Percentiles rank a stretch among this genome's conserved stretches.
Evolutionary conservation across 495 filamentous ascomycete genomes (phyloP).

Genomic region (Penicillium macrosclerotiorum): DNA sequence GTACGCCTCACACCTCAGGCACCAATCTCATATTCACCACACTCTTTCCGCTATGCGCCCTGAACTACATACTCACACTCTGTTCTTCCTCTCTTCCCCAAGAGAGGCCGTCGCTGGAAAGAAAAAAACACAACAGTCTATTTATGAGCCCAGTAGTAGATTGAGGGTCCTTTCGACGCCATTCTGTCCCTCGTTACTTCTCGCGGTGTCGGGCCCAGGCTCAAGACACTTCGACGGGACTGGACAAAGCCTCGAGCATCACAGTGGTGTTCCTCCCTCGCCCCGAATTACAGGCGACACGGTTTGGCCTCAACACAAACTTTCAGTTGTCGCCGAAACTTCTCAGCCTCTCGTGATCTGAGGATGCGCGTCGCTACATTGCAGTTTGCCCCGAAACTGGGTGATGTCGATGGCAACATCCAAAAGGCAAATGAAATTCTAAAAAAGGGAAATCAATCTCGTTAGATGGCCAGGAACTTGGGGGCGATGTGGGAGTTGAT

Average conservation of each 20-base stretch:
- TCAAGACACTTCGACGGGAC: neutral
- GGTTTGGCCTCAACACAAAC: neutral
- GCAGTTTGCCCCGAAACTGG: conserved; percentile 74
- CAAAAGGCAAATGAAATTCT: conserved; percentile 70
- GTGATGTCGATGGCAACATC: conserved; percentile 74
- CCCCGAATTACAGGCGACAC: neutral
- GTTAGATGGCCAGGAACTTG: neutral
- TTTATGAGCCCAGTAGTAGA: neutral
- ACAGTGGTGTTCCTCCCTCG: neutral
- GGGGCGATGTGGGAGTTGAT: conserved; percentile 23
- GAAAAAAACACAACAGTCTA: neutral
- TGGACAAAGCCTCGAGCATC: neutral
- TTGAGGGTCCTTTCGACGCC: neutral
- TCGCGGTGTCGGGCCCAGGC: conserved; percentile 7
- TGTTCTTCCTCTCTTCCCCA: neutral
- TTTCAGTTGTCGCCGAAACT: neutral
- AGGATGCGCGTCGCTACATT: conserved; percentile 78
- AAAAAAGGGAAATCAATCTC: conserved; percentile 32
- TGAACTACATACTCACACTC: neutral
- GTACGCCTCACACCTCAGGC: no score
- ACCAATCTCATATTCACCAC: neutral
- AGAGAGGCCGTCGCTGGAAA: no score
- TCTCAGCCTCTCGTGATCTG: conserved; percentile 17
- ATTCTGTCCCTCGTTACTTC: conserved; percentile 9
- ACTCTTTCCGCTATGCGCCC: neutral